Evolutionary conservation across 306 rosid genomes (phyloP).

Genomic region (Macrotyloma uniflorum): DNA sequence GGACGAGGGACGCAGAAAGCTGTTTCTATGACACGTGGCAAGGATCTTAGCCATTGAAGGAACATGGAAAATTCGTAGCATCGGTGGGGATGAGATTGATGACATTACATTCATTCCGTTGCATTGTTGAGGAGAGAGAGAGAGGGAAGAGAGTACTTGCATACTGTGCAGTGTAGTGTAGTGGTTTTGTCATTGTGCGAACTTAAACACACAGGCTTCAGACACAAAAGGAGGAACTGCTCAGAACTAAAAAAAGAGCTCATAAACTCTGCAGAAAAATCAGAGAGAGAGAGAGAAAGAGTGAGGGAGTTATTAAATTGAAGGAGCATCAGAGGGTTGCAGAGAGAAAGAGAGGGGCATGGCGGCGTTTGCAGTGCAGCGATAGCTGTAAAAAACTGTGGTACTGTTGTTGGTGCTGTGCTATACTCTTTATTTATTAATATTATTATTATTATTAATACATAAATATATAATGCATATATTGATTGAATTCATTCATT

Average conservation of each 20-base stretch:
- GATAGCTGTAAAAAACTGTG: conserved; percentile 53
- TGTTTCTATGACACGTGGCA: conserved; percentile 57
- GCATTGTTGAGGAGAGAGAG: conserved; percentile 33
- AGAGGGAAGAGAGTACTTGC: neutral
- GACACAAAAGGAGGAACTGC: conserved; percentile 51
- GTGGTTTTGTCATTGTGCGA: conserved; percentile 47
- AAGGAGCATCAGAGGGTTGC: conserved; percentile 36
- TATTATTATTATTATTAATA: conserved; percentile 39
- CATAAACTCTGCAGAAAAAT: conserved; percentile 39
- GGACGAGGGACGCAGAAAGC: conserved; percentile 63
- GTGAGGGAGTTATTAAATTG: conserved; percentile 46
- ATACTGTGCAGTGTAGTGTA: conserved; percentile 33
- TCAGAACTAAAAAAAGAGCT: conserved; percentile 48
- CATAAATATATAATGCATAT: conserved; percentile 6
- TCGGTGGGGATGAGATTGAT: conserved; percentile 48
- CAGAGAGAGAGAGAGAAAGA: conserved; percentile 38
- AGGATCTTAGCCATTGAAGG: neutral
- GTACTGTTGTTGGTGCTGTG: conserved; percentile 38
- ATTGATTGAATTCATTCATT: neutral
- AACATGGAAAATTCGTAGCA: conserved; percentile 25
- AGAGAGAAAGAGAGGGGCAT: conserved; percentile 55
- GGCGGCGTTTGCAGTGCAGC: conserved; percentile 86
- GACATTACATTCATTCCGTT: conserved; percentile 39
- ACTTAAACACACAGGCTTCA: conserved; percentile 38
- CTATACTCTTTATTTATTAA: neutral